Percentiles rank a stretch among this genome's conserved stretches.
Conservation (phyloP, 2,329 filamentous ascomycete genomes). For the Sporothrix brunneoviolacea region DNA sequence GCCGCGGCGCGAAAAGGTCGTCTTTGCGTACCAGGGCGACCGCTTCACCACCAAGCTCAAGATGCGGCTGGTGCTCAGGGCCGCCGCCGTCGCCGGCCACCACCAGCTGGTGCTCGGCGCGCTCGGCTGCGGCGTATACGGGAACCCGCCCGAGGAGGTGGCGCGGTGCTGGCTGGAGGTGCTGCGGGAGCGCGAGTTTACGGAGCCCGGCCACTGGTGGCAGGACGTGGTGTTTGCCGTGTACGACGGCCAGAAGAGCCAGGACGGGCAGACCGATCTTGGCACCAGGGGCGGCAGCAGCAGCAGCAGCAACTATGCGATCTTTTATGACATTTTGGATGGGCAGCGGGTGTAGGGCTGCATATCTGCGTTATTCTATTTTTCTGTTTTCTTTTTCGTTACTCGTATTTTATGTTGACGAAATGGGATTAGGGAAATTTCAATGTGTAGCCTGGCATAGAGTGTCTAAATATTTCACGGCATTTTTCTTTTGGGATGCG, state of each 20-base stretch:
- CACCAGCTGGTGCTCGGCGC: conserved; percentile 59
- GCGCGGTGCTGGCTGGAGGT: conserved; percentile 57
- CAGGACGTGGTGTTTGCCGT: conserved; percentile 59
- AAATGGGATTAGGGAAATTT: too few species aligned
- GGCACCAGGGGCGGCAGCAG: background rate
- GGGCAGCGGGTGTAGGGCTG: conserved; percentile 26
- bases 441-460: too few species aligned
- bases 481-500: too few species aligned
- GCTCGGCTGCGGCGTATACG: conserved; percentile 62
- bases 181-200: conserved; percentile 53
- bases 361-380: background rate
- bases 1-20: conserved; percentile 15
- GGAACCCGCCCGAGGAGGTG: conserved; percentile 55
- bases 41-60: conserved; percentile 52
- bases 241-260: conserved; percentile 31
- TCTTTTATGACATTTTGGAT: conserved; percentile 41
- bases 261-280: background rate
- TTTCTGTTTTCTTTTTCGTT: background rate
- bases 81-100: conserved; percentile 50
- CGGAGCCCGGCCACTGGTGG: conserved; percentile 53
- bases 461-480: too few species aligned
- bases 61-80: conserved; percentile 54
- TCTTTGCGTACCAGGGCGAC: conserved; percentile 37
- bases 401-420: too few species aligned
- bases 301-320: conserved; percentile 42